A percentile compares a stretch with the other conserved stretches of the same genome.
phyloP scores from a whole-genome alignment of 2,329 filamentous ascomycete species.

The Exophiala spinifera region DNA sequence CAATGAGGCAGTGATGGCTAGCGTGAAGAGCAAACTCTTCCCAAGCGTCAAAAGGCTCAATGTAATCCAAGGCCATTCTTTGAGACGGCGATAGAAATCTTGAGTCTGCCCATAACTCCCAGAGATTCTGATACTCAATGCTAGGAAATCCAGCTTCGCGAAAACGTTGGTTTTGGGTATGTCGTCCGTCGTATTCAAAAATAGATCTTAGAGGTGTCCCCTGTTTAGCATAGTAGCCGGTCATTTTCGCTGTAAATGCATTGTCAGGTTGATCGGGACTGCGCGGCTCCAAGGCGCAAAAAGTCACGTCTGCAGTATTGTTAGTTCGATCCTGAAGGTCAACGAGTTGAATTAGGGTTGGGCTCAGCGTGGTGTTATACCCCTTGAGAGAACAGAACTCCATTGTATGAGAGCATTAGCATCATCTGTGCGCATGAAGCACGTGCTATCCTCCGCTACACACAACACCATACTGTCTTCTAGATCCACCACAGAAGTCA shows the following conservation, averaged over 20 bases:
- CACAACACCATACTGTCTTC: slow-evolving; percentile 67
- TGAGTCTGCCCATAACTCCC: slow-evolving; percentile 75
- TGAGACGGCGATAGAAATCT: slow-evolving; percentile 61
- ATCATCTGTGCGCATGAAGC: slow-evolving; percentile 75
- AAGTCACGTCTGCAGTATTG: slow-evolving; percentile 57
- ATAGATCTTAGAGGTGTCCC: slow-evolving; percentile 25
- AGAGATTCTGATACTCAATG: slow-evolving; percentile 65
- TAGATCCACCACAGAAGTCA: slow-evolving; percentile 59
- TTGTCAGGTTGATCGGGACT: slow-evolving; percentile 73
- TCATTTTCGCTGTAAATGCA: slow-evolving; percentile 61
- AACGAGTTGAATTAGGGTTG: background rate
- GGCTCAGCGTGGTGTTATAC: slow-evolving; percentile 43
- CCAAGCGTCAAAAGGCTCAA: slow-evolving; percentile 93
- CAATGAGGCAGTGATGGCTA: slow-evolving; percentile 71
- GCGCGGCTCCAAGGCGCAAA: slow-evolving; percentile 83
- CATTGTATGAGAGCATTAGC: slow-evolving; percentile 75
- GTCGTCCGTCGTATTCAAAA: slow-evolving; percentile 66
- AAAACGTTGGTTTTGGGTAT: slow-evolving; percentile 67
- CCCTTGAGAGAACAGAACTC: slow-evolving; percentile 66
- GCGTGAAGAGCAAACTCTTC: slow-evolving; percentile 86
- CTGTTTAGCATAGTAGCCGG: slow-evolving; percentile 25
- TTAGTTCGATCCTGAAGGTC: slow-evolving; percentile 6
- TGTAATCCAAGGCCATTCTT: slow-evolving; percentile 60
- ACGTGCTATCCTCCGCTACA: slow-evolving; percentile 84
- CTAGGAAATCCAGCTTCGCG: slow-evolving; percentile 62